Evolutionary conservation across 1,284 basidiomycete species (phyloP), one percentile per base, ranked within the genome.

Genomic region (Phylloporus sp.): DNA sequence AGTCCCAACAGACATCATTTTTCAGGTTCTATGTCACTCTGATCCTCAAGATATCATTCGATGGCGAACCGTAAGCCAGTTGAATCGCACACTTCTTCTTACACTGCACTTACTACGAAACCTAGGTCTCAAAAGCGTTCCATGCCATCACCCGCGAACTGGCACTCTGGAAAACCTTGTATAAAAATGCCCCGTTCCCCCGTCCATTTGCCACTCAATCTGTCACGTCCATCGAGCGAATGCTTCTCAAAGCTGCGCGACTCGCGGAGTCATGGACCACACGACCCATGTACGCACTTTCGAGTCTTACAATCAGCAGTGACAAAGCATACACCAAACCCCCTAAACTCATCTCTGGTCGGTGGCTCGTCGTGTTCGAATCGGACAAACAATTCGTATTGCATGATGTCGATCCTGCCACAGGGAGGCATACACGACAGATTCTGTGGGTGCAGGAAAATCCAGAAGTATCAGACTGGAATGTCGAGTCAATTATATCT

Each of bases 241-340:
- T 7, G 7, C 63, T 70, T 2, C 29, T 70, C 15, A 66, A 45
- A 53, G 60, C 57, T 0, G 23, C 39, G 1, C 59, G 20, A 11
- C 68, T 70, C 15, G 57, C 45, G 7, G 37, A 68, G 19, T 63
- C 66, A 7, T 67, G 66, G 66, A 68, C 66, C 19, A 62, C 49
- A 29, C 6, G 27, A 3, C 27, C 47, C 1, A 39, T 68, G 25
- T 43, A 49, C n/a, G 32, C 25, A 0, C 7, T 32, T n/a, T 55
- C 60, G 3, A 11, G n/a, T 11, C 4, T 62, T 27, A 20, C 1
- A 10, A 47, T 47, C 45, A 23, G 5, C 20, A 11, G 2, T 4
- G 10, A 5, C 20, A 19, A n/a, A 20, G 5, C 43, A n/a, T n/a
- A n/a, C n/a, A n/a, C n/a, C 1, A 47, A 0, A 23, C n/a, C 4